phyloP scores from a whole-genome alignment of 257 asterid genomes.

The Nicotiana obtusifolia region DNA sequence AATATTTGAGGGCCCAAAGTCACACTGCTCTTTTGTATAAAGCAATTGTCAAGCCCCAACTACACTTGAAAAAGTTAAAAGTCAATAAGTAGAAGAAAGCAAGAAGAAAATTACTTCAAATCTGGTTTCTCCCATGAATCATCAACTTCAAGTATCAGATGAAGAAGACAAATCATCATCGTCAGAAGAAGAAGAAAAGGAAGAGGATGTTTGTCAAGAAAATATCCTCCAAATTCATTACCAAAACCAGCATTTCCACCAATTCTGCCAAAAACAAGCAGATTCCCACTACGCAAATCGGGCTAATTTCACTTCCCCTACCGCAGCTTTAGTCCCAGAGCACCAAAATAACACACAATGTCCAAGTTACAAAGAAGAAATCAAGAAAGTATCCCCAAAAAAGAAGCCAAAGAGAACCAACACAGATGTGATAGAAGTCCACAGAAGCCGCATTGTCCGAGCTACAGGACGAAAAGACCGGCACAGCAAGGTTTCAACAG shows the following conservation, averaged over 20 bases:
- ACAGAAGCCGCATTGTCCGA: conserved; percentile 91
- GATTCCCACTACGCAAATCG: not conserved
- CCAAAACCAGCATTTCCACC: not conserved
- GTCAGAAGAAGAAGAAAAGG: not conserved
- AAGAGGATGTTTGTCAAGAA: not conserved
- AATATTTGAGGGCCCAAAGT: not conserved
- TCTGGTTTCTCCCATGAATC: not conserved
- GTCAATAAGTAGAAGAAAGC: not conserved
- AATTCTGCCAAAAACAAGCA: too few relatives aligned
- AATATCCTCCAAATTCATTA: not conserved
- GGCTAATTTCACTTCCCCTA: not conserved
- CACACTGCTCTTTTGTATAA: not conserved
- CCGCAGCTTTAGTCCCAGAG: not conserved
- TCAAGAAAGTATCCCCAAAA: not conserved
- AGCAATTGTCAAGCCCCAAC: not conserved
- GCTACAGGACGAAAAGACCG: conserved; percentile 93
- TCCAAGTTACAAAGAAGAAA: not conserved
- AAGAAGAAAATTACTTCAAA: not conserved
- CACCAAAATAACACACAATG: not conserved
- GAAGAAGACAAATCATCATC: not conserved
- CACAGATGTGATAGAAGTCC: conserved; percentile 75
- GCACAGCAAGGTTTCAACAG: conserved; percentile 97
- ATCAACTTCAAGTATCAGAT: not conserved
- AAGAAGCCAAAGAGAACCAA: not conserved
- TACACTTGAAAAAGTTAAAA: not conserved